phyloP scores from a whole-genome alignment of 78 protist genomes.

The Cyanophora paradoxa region DNA sequence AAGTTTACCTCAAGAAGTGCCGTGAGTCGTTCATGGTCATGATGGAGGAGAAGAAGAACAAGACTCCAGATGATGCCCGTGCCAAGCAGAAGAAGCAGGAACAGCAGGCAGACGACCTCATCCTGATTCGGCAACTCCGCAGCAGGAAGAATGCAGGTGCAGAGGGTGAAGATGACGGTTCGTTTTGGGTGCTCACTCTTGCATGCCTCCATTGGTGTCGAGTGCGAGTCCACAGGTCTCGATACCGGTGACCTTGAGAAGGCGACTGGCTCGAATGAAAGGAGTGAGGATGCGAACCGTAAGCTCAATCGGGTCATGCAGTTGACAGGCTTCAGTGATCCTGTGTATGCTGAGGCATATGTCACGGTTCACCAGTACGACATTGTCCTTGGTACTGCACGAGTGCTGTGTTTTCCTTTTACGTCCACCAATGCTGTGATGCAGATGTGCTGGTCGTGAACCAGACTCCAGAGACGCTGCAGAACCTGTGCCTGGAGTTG shows the following conservation, averaged over 20 bases:
- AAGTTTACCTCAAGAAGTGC: conserved; percentile 43
- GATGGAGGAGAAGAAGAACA: conserved; percentile 13
- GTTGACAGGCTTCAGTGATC: conserved; percentile 79
- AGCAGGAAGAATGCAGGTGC: conserved; percentile 12
- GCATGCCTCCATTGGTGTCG: no score
- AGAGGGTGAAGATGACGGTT: not conserved
- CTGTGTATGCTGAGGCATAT: conserved; percentile 92
- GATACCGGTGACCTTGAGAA: no score
- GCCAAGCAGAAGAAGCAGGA: not conserved
- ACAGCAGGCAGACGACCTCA: conserved; percentile 46
- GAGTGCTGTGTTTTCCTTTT: no score
- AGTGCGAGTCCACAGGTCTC: no score
- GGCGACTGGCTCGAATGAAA: no score
- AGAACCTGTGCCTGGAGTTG: conserved; percentile 85
- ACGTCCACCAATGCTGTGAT: no score
- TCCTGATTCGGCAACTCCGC: conserved; percentile 58
- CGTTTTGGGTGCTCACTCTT: no score
- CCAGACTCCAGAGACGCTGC: conserved; percentile 78
- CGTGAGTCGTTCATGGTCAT: conserved; percentile 35
- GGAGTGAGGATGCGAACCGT: no score
- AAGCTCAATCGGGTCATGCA: conserved; percentile 66
- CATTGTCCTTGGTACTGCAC: conserved; percentile 85
- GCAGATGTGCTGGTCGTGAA: conserved; percentile 69
- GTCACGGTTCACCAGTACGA: conserved; percentile 93
- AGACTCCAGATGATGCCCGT: not conserved